Percentiles rank a stretch among this genome's conserved stretches.
phyloP scores from a whole-genome alignment of 108 stramenopile genomes.

The Skeletonema potamos region DNA sequence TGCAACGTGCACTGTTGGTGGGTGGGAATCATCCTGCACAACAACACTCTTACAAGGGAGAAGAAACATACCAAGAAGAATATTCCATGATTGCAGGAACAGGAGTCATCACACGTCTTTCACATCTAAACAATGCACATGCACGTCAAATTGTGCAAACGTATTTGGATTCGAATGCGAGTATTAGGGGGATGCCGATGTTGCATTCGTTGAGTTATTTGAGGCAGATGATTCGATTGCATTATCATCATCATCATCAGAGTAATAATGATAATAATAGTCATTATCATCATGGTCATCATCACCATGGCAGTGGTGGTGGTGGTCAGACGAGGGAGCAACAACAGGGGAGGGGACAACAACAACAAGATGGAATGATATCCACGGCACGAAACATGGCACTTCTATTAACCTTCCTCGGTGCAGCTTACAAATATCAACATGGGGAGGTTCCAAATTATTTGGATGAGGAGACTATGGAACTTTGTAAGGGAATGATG shows the following conservation, averaged over 20 bases:
- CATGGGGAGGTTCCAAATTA: not conserved
- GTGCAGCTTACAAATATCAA: not conserved
- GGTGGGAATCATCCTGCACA: not conserved
- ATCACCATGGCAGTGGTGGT: not conserved
- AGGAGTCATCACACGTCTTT: conserved; percentile 55
- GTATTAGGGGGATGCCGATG: conserved; percentile 61
- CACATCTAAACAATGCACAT: conserved; percentile 38
- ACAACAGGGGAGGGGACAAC: conserved; percentile 3
- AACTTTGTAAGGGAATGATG: not conserved
- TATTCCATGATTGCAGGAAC: conserved; percentile 51
- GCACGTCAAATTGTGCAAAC: conserved; percentile 57
- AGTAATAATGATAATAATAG: too few relatives aligned
- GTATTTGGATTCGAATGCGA: conserved; percentile 63
- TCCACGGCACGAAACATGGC: not conserved
- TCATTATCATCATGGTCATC: not conserved
- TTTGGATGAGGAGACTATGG: not conserved
- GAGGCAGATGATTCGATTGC: conserved; percentile 13
- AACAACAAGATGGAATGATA: not conserved
- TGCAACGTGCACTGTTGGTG: conserved; percentile 63
- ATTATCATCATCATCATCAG: not conserved
- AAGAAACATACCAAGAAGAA: too few relatives aligned
- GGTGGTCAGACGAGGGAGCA: not conserved
- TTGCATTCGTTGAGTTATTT: conserved; percentile 25
- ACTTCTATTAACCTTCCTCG: not conserved
- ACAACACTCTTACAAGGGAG: too few relatives aligned